These are phyloP conservation scores for Vinca major DNA, from an alignment of 305 asterid species.

Conservation along the genomic window DNA sequence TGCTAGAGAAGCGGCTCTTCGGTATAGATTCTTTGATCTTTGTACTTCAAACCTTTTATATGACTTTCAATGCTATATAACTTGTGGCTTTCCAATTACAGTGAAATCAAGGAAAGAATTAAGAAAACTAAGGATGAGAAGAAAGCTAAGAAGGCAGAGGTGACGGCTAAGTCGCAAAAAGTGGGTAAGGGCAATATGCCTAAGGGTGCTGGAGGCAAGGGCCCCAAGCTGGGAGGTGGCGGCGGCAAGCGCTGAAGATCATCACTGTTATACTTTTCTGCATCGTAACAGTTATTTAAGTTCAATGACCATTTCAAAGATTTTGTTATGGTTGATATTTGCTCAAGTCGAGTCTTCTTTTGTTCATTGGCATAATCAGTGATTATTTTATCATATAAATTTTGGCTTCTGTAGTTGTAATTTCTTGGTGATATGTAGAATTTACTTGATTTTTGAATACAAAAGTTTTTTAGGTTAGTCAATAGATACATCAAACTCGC, in stretches of 20 bases:
- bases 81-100: constrained; percentile 13
- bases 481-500: too few relatives aligned
- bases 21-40: constrained; percentile 25
- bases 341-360: not conserved
- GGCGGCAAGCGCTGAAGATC: constrained; percentile 55
- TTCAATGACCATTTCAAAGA: not conserved
- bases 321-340: not conserved
- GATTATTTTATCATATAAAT: not conserved
- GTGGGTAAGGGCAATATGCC: constrained; percentile 40
- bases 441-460: not conserved
- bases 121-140: constrained; percentile 84
- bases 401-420: not conserved
- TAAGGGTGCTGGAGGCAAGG: constrained; percentile 37
- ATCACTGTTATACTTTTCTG: not conserved
- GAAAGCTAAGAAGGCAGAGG: constrained; percentile 70
- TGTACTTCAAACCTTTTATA: not conserved
- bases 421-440: not conserved
- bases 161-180: constrained; percentile 52
- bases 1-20: constrained; percentile 79
- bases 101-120: constrained; percentile 82
- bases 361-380: not conserved
- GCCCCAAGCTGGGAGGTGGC: constrained; percentile 72
- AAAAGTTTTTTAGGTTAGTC: too few relatives aligned
- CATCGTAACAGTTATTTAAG: not conserved
- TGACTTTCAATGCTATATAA: not conserved